Evolutionary conservation across 208 protist species (phyloP).

Genomic region (Crithidia sp.): DNA sequence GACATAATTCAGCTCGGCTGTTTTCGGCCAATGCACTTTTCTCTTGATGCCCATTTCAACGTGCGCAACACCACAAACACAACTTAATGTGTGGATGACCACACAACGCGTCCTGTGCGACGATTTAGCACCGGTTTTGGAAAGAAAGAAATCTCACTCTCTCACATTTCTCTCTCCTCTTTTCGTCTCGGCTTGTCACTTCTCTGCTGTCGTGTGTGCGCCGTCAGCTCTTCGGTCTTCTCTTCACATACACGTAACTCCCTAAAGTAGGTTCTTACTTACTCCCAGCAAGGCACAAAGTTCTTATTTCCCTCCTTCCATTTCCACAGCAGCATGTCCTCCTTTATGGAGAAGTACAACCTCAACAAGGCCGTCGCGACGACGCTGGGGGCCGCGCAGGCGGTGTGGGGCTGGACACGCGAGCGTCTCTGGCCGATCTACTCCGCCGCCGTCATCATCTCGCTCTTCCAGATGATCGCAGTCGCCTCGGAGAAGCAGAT

Average conservation of each 20-base stretch:
- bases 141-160: background rate
- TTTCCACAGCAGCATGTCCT: conserved; percentile 36
- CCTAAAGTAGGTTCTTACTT: background rate
- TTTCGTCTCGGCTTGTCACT: background rate
- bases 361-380: conserved; percentile 38
- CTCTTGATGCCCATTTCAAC: too few relatives aligned
- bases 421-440: conserved; percentile 86
- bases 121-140: too few relatives aligned
- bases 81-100: too few relatives aligned
- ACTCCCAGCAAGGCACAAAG: background rate
- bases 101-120: too few relatives aligned
- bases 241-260: background rate
- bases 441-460: conserved; percentile 73
- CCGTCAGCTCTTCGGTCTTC: background rate
- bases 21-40: too few relatives aligned
- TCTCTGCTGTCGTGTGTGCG: background rate
- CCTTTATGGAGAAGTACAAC: conserved; percentile 52
- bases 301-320: conserved; percentile 15
- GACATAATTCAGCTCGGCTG: too few relatives aligned
- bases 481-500: conserved; percentile 86
- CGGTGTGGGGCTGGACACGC: conserved; percentile 54
- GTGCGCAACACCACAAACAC: too few relatives aligned
- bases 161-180: background rate
- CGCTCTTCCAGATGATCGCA: conserved; percentile 77
- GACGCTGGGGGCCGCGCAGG: conserved; percentile 30